phyloP scores from a whole-genome alignment of 768 basidiomycete species.

The Termitomyces sp. region DNA sequence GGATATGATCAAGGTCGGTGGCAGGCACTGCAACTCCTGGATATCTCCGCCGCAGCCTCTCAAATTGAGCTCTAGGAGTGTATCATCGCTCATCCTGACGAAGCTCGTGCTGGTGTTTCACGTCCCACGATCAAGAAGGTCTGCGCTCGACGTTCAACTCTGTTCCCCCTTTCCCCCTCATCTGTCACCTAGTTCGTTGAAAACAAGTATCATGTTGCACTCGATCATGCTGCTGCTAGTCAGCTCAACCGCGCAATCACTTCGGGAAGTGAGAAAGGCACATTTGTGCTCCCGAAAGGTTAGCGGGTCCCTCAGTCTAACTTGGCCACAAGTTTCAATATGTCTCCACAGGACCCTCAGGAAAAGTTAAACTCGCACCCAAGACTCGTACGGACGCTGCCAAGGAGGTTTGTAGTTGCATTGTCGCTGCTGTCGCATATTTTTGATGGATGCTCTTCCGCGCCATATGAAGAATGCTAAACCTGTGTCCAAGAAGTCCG shows the following conservation, averaged over 20 bases:
- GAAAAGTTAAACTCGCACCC: slow-evolving; percentile 44
- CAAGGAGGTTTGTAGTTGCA: slow-evolving; percentile 38
- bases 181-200: slow-evolving; percentile 62
- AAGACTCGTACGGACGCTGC: slow-evolving; percentile 56
- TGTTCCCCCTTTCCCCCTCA: slow-evolving; percentile 10
- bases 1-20: slow-evolving; percentile 74
- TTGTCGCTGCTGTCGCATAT: not conserved
- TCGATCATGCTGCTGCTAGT: slow-evolving; percentile 66
- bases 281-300: slow-evolving; percentile 51
- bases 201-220: slow-evolving; percentile 74
- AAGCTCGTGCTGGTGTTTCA: slow-evolving; percentile 73
- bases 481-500: slow-evolving; percentile 38
- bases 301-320: slow-evolving; percentile 4
- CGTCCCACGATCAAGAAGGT: slow-evolving; percentile 82
- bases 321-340: slow-evolving; percentile 5
- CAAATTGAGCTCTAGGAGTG: slow-evolving; percentile 46
- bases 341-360: slow-evolving; percentile 24
- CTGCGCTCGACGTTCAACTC: slow-evolving; percentile 13
- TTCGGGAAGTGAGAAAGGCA: slow-evolving; percentile 43
- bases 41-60: slow-evolving; percentile 11
- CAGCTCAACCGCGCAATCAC: slow-evolving; percentile 83
- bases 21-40: not conserved
- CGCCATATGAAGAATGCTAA: slow-evolving; percentile 32
- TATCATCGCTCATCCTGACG: slow-evolving; percentile 67
- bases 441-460: slow-evolving; percentile 1